phyloP scores from a whole-genome alignment of 2,329 filamentous ascomycete genomes.

The Penicillium fuscoglaucum region DNA sequence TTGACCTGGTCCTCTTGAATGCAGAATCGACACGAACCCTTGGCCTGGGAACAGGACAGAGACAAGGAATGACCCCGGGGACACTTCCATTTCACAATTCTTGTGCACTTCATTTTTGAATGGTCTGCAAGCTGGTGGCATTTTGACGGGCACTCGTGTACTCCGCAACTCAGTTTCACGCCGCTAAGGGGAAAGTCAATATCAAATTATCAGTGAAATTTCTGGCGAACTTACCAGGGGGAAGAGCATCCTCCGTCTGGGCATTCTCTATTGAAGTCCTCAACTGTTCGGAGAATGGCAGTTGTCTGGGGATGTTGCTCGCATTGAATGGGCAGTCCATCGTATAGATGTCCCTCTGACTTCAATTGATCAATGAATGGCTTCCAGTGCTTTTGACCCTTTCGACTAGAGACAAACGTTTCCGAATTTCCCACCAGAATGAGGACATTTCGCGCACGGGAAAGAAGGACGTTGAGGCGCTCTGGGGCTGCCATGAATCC shows the following conservation, averaged over 20 bases:
- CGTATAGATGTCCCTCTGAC: conserved; percentile 53
- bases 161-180: conserved; percentile 54
- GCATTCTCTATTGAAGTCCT: conserved; percentile 62
- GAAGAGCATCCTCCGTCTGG: conserved; percentile 70
- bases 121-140: conserved; percentile 67
- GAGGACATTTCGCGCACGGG: conserved; percentile 63
- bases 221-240: conserved; percentile 53
- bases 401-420: conserved; percentile 63
- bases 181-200: conserved; percentile 35
- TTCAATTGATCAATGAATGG: conserved; percentile 60
- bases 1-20: conserved; percentile 47
- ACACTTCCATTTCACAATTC: conserved; percentile 52
- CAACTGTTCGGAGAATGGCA: conserved; percentile 49
- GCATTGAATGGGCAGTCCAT: conserved; percentile 63
- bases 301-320: conserved; percentile 57
- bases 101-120: conserved; percentile 52
- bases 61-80: conserved; percentile 52
- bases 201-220: not conserved
- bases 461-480: conserved; percentile 69
- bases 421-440: conserved; percentile 70
- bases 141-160: conserved; percentile 58
- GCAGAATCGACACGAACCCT: conserved; percentile 53
- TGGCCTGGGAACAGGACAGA: conserved; percentile 49
- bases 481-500: conserved; percentile 69
- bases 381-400: conserved; percentile 59